A percentile compares a stretch with the other conserved stretches of the same genome.
Evolutionary conservation across 2,329 filamentous ascomycete genomes (phyloP).

Genomic region (Seiridium unicorne): DNA sequence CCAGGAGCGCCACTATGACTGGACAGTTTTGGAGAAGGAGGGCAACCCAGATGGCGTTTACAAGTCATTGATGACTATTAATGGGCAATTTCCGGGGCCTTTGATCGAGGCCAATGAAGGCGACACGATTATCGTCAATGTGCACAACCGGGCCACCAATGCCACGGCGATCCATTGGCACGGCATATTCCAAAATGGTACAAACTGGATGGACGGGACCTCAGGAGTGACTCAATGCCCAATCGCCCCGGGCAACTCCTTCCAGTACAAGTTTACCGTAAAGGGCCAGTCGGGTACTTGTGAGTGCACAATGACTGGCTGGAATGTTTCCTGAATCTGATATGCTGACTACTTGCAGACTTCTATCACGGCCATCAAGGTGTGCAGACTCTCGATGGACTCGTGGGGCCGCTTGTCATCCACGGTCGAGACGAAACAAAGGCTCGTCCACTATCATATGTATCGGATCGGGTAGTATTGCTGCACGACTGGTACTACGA

Average conservation of each 20-base stretch:
- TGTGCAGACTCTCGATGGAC: slow-evolving; percentile 64
- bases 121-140: slow-evolving; percentile 67
- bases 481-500: slow-evolving; percentile 71
- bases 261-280: slow-evolving; percentile 69
- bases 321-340: not conserved
- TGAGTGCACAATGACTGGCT: slow-evolving; percentile 17
- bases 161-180: slow-evolving; percentile 73
- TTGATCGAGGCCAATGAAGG: slow-evolving; percentile 72
- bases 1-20: slow-evolving; percentile 55
- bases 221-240: slow-evolving; percentile 66
- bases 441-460: slow-evolving; percentile 48
- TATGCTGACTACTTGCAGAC: slow-evolving; percentile 17
- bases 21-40: slow-evolving; percentile 56
- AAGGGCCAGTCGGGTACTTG: slow-evolving; percentile 39
- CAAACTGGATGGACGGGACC: slow-evolving; percentile 72
- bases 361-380: slow-evolving; percentile 51
- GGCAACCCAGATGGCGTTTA: slow-evolving; percentile 61
- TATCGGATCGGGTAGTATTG: slow-evolving; percentile 60
- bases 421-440: slow-evolving; percentile 54
- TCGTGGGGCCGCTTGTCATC: slow-evolving; percentile 64
- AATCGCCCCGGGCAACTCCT: slow-evolving; percentile 60
- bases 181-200: slow-evolving; percentile 74
- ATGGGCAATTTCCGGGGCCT: slow-evolving; percentile 72
- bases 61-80: slow-evolving; percentile 66
- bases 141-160: slow-evolving; percentile 66